Conservation (phyloP, 2,329 filamentous ascomycete species). For the Colletotrichum tanaceti region DNA sequence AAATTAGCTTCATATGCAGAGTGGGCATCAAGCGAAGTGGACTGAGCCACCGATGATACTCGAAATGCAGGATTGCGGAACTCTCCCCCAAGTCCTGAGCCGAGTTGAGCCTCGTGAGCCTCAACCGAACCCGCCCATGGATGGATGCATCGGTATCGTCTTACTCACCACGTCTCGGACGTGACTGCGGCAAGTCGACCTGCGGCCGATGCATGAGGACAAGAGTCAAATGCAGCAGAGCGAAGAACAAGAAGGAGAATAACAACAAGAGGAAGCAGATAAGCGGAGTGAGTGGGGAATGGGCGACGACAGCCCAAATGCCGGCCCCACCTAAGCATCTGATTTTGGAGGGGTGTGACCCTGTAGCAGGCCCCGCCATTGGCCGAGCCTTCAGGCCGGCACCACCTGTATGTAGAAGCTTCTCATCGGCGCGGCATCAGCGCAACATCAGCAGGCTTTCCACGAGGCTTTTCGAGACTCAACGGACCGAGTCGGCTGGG, state of each 20-base stretch:
- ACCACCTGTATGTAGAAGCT: conserved; percentile 1
- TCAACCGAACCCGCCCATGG: conserved; percentile 4
- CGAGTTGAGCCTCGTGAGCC: conserved; percentile 27
- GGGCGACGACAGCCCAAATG: not conserved
- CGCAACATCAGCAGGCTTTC: conserved; percentile 24
- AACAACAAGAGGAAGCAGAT: not conserved
- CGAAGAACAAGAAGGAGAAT: not conserved
- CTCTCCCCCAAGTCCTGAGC: not conserved
- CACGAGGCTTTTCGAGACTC: conserved; percentile 13
- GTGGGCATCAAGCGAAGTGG: not conserved
- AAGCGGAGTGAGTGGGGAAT: not conserved
- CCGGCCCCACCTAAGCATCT: not conserved
- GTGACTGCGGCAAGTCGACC: not conserved
- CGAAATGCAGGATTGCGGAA: conserved; percentile 8
- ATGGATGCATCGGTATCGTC: not conserved
- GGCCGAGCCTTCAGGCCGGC: not conserved
- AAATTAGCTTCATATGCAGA: not conserved
- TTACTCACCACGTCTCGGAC: not conserved
- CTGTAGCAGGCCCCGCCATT: conserved; percentile 5
- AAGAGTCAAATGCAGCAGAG: not conserved
- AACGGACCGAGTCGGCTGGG: not conserved
- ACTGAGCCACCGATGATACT: too few species aligned
- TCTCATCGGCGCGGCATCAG: conserved; percentile 3
- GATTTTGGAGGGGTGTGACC: conserved; percentile 8
- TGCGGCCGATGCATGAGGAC: not conserved